Evolutionary conservation across 75 land plant species (phyloP), one percentile per base, ranked within the genome.

Genomic region (Cunninghamia lanceolata): DNA sequence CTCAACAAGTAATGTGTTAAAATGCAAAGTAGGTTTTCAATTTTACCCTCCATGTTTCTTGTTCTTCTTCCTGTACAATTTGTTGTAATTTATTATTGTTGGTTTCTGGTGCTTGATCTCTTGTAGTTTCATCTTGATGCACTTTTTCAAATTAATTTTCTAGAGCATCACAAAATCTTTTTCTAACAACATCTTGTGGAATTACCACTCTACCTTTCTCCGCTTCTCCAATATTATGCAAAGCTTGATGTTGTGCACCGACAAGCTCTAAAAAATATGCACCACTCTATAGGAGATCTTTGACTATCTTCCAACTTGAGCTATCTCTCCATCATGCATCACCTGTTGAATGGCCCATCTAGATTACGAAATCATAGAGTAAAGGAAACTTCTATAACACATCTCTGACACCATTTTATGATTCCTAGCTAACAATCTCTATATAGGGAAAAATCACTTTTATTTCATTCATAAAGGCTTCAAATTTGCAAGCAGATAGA

Each of bases 1-100:
- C n/a, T n/a, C n/a, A n/a, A n/a, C n/a, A n/a, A n/a, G n/a, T n/a
- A n/a, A n/a, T n/a, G n/a, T n/a, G n/a, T n/a, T n/a, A n/a, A n/a
- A 92, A 95, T 35, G 94, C 86, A 46, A 89, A 93, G 79, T 97
- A 97, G 11, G 95, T 92, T 4, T 82, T 46, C 87, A 85, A 90
- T 36, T 87, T 86, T 16, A 95, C 95, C 46, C 92, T 86, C 50
- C 99, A 96, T 1, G 86, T 86, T 90, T 93, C 94, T 36, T 87
- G 86, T 86, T 95, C 97, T 86, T 93, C 97, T 68, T 90, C 92
- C 68, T 87, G 74, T 14, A 88, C 92, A n/a, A 87, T 82, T 59
- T 88, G 87, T 38, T 86, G 83, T 25, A 34, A 34, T 73, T 34
- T 73, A 1, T 70, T 78, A 25, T 21, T 88, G 8, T 82, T 46